Evolutionary conservation across 83 land plant genomes (phyloP).

Genomic region (Isoetes engelmannii): DNA sequence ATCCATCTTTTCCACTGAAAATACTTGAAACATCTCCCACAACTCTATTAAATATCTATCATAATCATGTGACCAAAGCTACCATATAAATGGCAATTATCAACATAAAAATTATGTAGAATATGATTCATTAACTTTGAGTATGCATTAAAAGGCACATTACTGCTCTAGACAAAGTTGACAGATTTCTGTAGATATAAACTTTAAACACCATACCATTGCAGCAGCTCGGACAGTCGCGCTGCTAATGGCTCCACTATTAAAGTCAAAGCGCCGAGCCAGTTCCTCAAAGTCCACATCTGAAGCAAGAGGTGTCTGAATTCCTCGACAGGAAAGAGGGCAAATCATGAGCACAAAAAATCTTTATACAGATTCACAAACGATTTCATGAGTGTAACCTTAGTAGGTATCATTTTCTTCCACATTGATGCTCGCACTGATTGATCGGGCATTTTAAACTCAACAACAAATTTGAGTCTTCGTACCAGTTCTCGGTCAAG

Average conservation of each 20-base stretch:
- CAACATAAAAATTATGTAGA: too few species aligned
- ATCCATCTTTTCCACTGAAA: background rate
- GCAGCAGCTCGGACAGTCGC: conserved; percentile 32
- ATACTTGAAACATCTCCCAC: background rate
- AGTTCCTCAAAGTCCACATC: conserved; percentile 31
- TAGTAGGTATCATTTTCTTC: conserved; percentile 30
- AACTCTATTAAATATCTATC: too few species aligned
- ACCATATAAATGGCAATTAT: too few species aligned
- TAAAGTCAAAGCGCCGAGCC: conserved; percentile 34
- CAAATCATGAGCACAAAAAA: too few species aligned
- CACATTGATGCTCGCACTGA: conserved; percentile 27
- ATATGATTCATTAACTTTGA: too few species aligned
- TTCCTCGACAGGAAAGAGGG: too few species aligned
- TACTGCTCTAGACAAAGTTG: too few species aligned
- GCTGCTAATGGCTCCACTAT: conserved; percentile 32
- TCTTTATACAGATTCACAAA: background rate
- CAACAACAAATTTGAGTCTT: conserved; percentile 24
- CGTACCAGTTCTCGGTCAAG: conserved; percentile 30
- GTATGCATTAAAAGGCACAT: too few species aligned
- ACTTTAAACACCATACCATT: conserved; percentile 11
- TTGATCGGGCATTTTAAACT: conserved; percentile 36
- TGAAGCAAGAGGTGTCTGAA: conserved; percentile 27
- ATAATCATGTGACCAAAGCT: too few species aligned
- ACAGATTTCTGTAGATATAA: too few species aligned
- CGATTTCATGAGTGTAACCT: conserved; percentile 9